Percentiles rank a stretch among this genome's conserved stretches.
phyloP scores from a whole-genome alignment of 78 protist species.

The Creolimax fragrantissima region DNA sequence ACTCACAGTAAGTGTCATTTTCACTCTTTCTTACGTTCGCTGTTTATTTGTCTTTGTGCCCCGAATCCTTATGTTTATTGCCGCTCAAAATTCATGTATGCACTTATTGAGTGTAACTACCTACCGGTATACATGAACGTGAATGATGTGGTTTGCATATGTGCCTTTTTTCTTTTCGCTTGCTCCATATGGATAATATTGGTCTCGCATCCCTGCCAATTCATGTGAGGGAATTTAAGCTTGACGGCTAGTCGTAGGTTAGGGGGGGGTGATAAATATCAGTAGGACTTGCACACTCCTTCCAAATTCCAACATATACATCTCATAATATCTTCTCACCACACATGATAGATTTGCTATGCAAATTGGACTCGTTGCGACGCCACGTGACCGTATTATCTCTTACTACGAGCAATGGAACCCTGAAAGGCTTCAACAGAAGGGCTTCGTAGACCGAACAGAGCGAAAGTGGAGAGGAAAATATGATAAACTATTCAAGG shows the following conservation, averaged over 20 bases:
- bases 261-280: too few relatives aligned
- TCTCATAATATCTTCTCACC: background rate
- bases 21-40: too few relatives aligned
- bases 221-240: too few relatives aligned
- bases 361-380: background rate
- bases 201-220: too few relatives aligned
- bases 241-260: too few relatives aligned
- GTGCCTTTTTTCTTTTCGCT: background rate
- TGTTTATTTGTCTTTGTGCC: too few relatives aligned
- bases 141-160: background rate
- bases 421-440: background rate
- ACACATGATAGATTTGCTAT: background rate
- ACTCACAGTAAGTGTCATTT: too few relatives aligned
- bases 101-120: background rate
- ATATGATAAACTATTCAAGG: background rate
- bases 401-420: background rate
- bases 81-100: too few relatives aligned
- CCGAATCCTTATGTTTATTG: too few relatives aligned
- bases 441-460: background rate
- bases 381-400: background rate
- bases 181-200: background rate
- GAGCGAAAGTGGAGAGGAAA: background rate
- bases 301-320: too few relatives aligned
- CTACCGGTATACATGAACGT: background rate
- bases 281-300: too few relatives aligned